These are phyloP conservation scores for Phallus indusiatus DNA, from an alignment of 768 basidiomycete genomes.

Conservation along the genomic window DNA sequence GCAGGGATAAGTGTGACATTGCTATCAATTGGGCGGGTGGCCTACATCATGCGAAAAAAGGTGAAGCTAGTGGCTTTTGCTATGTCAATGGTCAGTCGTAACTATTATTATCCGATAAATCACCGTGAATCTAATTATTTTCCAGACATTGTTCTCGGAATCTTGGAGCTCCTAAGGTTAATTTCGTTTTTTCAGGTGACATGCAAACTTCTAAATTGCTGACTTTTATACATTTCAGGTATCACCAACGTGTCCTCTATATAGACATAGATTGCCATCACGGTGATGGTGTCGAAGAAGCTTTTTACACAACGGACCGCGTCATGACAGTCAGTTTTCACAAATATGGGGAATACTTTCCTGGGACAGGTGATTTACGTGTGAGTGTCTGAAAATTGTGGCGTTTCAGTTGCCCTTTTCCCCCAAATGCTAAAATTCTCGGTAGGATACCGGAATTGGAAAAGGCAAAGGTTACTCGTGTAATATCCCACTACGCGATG, in stretches of 20 bases:
- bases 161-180: conserved; percentile 84
- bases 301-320: conserved; percentile 96
- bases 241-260: conserved; percentile 90
- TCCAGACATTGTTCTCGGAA: conserved; percentile 92
- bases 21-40: conserved; percentile 99
- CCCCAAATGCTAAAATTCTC: neutral
- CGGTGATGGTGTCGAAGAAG: conserved; percentile 98
- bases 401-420: neutral
- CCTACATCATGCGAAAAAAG: conserved; percentile 97
- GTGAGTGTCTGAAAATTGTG: conserved; percentile 32
- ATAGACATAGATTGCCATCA: conserved; percentile 99
- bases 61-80: conserved; percentile 97
- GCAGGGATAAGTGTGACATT: conserved; percentile 96
- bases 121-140: neutral
- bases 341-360: conserved; percentile 98
- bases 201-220: neutral
- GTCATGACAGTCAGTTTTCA: conserved; percentile 99
- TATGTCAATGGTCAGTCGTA: conserved; percentile 80
- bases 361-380: conserved; percentile 94
- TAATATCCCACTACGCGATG: conserved; percentile 92
- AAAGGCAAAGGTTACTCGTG: conserved; percentile 92
- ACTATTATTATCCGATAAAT: neutral
- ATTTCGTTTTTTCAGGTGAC: conserved; percentile 10
- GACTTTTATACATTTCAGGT: conserved; percentile 35
- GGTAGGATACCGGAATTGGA: conserved; percentile 81